phyloP scores from a whole-genome alignment of 2,329 filamentous ascomycete species.

The Stachybotrys elegans region DNA sequence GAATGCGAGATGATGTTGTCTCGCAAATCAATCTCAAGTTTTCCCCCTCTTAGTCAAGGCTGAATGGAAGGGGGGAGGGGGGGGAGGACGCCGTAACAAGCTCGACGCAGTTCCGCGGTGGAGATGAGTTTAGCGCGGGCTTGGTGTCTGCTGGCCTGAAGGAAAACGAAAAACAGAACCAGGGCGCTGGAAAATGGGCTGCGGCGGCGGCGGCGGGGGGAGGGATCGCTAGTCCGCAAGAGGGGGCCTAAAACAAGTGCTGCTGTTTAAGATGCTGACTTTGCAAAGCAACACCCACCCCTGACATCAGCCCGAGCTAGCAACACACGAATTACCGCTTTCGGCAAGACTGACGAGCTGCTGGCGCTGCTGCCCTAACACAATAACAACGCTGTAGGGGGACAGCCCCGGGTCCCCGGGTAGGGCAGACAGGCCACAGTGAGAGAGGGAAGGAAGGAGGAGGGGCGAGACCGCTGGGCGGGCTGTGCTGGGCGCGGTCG shows the following conservation, averaged over 20 bases:
- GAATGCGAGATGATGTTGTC: no score
- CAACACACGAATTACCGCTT: slow-evolving; percentile 1
- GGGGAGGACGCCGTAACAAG: no score
- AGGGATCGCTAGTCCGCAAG: neutral
- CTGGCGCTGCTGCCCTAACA: neutral
- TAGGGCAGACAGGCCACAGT: neutral
- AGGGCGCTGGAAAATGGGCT: neutral
- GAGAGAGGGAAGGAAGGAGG: neutral
- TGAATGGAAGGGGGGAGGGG: no score
- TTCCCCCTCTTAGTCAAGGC: no score
- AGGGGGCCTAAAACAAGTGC: neutral
- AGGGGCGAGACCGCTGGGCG: neutral
- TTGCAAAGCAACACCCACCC: no score
- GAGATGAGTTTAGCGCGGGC: no score
- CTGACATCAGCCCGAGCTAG: neutral
- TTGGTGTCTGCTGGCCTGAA: no score
- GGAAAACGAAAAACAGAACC: neutral
- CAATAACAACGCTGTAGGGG: neutral
- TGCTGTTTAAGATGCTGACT: no score
- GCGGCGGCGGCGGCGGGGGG: neutral
- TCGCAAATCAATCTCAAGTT: no score
- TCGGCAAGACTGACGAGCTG: neutral
- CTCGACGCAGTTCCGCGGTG: neutral
- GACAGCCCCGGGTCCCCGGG: neutral
- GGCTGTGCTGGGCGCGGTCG: neutral